phyloP scores from a whole-genome alignment of 768 basidiomycete species.

The Auricularia auricula-judae region DNA sequence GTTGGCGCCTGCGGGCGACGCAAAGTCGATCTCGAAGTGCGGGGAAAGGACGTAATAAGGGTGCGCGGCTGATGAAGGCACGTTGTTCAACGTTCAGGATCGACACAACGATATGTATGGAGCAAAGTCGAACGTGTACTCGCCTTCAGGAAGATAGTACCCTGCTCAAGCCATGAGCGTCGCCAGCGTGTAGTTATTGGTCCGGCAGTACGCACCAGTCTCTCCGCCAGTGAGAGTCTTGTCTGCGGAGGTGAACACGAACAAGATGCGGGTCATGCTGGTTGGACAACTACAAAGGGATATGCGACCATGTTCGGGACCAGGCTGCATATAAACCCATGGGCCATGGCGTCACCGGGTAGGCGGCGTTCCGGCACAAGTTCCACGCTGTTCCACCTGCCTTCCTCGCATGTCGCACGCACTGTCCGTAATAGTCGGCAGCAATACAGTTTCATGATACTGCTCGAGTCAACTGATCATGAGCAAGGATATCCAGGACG shows the following conservation, averaged over 20 bases:
- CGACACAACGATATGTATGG: no score
- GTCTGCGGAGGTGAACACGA: constrained; percentile 60
- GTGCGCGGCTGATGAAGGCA: constrained; percentile 37
- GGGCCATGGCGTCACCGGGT: no score
- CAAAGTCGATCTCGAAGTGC: constrained; percentile 45
- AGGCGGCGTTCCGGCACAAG: no score
- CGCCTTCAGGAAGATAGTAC: background rate
- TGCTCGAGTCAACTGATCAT: no score
- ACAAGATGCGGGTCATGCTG: constrained; percentile 32
- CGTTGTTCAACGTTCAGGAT: background rate
- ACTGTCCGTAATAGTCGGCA: no score
- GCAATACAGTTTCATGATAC: no score
- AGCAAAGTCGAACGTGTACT: background rate
- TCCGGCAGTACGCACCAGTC: constrained; percentile 24
- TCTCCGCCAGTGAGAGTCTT: constrained; percentile 38
- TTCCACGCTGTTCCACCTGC: no score
- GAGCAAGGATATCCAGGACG: no score
- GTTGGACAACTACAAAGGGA: no score
- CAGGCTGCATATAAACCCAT: no score
- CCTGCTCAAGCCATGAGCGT: background rate
- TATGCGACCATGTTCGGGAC: no score
- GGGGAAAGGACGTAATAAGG: constrained; percentile 50
- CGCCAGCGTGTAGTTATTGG: background rate
- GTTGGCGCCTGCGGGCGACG: constrained; percentile 50
- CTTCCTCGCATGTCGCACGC: no score